Conservation (phyloP, 2,329 filamentous ascomycete genomes). For the Diaporthe destruens region DNA sequence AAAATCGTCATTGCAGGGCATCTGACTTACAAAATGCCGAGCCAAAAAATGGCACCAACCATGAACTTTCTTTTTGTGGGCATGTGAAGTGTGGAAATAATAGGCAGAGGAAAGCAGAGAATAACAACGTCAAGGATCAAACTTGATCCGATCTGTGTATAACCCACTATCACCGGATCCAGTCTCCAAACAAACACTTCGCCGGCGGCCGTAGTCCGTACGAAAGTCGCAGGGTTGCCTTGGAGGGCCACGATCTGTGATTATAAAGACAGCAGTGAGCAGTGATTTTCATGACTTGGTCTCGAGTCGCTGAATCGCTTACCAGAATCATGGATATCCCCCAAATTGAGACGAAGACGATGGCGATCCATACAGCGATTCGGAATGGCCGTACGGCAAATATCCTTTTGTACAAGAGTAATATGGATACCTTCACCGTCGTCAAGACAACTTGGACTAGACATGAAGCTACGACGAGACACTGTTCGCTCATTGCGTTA, state of each 20-base stretch:
- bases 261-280: background rate
- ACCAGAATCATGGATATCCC: conserved; percentile 9
- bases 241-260: conserved; percentile 3
- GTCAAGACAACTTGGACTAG: conserved; percentile 13
- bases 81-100: conserved; percentile 10
- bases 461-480: conserved; percentile 12
- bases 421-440: background rate
- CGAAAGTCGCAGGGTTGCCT: background rate
- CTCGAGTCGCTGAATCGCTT: background rate
- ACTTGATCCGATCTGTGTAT: conserved; percentile 6
- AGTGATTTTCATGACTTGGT: background rate
- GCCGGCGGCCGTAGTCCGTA: background rate
- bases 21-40: conserved; percentile 10
- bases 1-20: background rate
- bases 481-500: background rate
- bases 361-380: background rate
- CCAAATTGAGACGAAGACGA: conserved; percentile 11
- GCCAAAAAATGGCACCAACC: conserved; percentile 19
- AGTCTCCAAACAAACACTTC: background rate
- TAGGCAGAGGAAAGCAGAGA: conserved; percentile 3
- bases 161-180: background rate
- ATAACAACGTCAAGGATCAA: conserved; percentile 2
- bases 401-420: conserved; percentile 7
- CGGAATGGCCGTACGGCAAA: background rate
- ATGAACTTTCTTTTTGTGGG: conserved; percentile 9